Evolutionary conservation across 2,329 filamentous ascomycete species (phyloP), one percentile per base, ranked within the genome.

Genomic region (Colletotrichum simmondsii): DNA sequence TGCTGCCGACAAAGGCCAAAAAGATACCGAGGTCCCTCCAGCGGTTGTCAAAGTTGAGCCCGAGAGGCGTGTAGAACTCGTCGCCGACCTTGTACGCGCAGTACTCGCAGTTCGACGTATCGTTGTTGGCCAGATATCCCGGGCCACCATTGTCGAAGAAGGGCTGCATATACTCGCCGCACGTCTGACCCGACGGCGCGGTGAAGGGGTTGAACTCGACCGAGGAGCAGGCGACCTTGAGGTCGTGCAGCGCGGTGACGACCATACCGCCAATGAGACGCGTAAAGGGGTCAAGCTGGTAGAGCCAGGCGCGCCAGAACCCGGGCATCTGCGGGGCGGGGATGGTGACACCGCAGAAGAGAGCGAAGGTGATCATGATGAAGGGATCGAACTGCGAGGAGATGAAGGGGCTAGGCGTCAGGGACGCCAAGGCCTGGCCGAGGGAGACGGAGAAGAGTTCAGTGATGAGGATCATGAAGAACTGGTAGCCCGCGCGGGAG

Each of bases 261-360:
- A 95, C 90, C 87, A 95, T 94, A 68, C 94, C 94, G 61, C 92
- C 87, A 77, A 97, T 94, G 35, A 97, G 89, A 7, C 94, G 91
- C 0, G 94, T 97, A 82, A 97, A 95, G 3, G 94, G 94, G 79
- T 95, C 92, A 19, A 97, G 90, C 81, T 96, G 87, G 85, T 95
- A 95, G 8, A 97, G 86, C 94, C 94, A 97, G 1, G 89, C 87
- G 42, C 92, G 89, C 93, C 93, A 97, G 84, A 95, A 95, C 2
- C 83, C 85, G 2, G 94, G 92, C 83, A 97, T 97, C 81, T 94
- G 91, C 0, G 92, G 89, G 54, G 92, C 90, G 0, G 95, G 93
- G 63, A 97, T 94, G 0, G 94, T 93, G 74, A 97, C 95, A 81
- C 95, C 95, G 78, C 94, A 97, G 90, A 97, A 97, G 28, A 97